Conservation (phyloP, 139 green algal genomes). For the Limnomonas spitsbergensis region DNA sequence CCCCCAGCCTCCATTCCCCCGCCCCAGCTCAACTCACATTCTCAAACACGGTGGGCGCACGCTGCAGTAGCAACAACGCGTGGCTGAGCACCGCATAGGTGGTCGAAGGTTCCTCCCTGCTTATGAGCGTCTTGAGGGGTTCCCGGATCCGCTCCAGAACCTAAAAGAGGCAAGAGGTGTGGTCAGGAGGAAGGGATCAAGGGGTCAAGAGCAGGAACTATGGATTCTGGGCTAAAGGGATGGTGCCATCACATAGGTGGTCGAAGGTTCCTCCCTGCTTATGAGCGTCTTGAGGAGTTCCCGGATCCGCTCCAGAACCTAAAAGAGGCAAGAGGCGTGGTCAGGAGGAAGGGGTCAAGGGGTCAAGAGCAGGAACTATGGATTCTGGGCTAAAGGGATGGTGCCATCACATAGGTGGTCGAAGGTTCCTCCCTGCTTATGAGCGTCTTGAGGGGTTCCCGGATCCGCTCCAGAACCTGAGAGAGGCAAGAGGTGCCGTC, state of each 20-base stretch:
- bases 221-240: too few species aligned
- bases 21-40: conserved; percentile 25
- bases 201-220: too few species aligned
- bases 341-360: neutral
- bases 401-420: conserved; percentile 76
- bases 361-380: too few species aligned
- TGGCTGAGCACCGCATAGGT: conserved; percentile 84
- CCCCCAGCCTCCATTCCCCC: too few species aligned
- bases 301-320: conserved; percentile 90
- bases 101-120: conserved; percentile 67
- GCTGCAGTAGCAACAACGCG: conserved; percentile 78
- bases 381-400: too few species aligned
- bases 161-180: conserved; percentile 36
- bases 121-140: conserved; percentile 82
- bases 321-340: conserved; percentile 7
- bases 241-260: conserved; percentile 78
- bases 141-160: conserved; percentile 90
- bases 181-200: neutral
- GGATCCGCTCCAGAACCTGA: conserved; percentile 90
- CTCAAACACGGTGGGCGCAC: conserved; percentile 73
- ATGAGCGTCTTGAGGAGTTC: conserved; percentile 86
- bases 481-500: neutral
- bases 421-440: conserved; percentile 68
- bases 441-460: conserved; percentile 86
- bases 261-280: conserved; percentile 65